Evolutionary conservation across 148 eudicot genomes (phyloP).

Genomic region (Rhododendron ovatum): DNA sequence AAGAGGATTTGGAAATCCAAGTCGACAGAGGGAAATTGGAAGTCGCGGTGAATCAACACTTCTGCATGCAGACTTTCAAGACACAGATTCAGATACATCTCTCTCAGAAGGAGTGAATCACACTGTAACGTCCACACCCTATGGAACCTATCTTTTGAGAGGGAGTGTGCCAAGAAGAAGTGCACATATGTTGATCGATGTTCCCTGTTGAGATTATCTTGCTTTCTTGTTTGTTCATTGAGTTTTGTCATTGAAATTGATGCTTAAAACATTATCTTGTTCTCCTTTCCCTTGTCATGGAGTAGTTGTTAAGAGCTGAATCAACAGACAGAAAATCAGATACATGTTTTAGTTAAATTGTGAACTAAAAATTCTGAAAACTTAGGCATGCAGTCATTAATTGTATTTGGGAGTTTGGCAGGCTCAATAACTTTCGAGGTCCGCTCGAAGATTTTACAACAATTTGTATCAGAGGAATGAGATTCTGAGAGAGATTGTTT

Average conservation of each 20-base stretch:
- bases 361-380: neutral
- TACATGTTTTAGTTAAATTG: neutral
- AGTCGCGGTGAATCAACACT: neutral
- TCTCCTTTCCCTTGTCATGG: neutral
- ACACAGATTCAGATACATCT: too few relatives aligned
- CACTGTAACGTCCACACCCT: neutral
- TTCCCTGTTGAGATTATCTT: neutral
- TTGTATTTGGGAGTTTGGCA: neutral
- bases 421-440: neutral
- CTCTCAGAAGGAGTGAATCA: too few relatives aligned
- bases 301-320: neutral
- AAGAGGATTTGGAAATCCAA: neutral
- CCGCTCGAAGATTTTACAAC: neutral
- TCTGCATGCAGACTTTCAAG: neutral
- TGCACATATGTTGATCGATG: neutral
- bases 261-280: neutral
- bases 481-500: neutral
- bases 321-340: neutral
- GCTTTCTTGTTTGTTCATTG: neutral
- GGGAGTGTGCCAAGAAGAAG: neutral
- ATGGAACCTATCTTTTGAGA: neutral
- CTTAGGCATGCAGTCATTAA: neutral
- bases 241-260: neutral
- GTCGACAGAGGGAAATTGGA: neutral
- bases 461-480: neutral